Evolutionary conservation across 345 rosid genomes (phyloP).

Genomic region (Bruguiera gymnorhiza): DNA sequence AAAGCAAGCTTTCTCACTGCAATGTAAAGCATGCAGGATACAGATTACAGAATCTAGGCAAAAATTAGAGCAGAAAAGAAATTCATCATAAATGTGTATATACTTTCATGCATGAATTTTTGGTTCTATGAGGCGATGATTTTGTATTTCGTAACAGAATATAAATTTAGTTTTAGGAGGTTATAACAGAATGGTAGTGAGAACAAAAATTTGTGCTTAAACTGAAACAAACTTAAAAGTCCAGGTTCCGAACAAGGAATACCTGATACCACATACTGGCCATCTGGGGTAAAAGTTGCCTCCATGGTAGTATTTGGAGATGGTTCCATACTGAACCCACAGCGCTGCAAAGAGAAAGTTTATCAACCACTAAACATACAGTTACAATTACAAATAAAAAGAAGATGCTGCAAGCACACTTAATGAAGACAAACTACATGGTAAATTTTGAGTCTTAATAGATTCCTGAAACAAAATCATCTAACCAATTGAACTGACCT

Average conservation of each 20-base stretch:
- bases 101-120: neutral
- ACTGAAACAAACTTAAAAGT: neutral
- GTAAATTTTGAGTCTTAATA: neutral
- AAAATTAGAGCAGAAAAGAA: neutral
- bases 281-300: conserved; percentile 95
- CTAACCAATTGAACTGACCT: conserved; percentile 46
- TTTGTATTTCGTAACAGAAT: neutral
- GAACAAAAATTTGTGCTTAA: neutral
- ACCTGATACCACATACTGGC: conserved; percentile 94
- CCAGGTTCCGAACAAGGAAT: conserved; percentile 11
- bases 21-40: neutral
- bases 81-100: neutral
- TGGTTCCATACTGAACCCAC: conserved; percentile 88
- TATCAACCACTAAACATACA: conserved; percentile 13
- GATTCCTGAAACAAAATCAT: neutral
- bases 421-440: neutral
- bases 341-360: conserved; percentile 48
- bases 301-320: conserved; percentile 75
- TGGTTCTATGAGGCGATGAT: neutral
- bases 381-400: neutral
- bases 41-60: neutral
- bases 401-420: neutral
- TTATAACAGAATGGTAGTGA: neutral
- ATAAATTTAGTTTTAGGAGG: neutral
- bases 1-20: neutral